Percentiles rank a stretch among this genome's conserved stretches.
These are phyloP conservation scores for Aurifilum marmelostoma DNA, from an alignment of 2,329 filamentous ascomycete genomes.

Conservation along the genomic window DNA sequence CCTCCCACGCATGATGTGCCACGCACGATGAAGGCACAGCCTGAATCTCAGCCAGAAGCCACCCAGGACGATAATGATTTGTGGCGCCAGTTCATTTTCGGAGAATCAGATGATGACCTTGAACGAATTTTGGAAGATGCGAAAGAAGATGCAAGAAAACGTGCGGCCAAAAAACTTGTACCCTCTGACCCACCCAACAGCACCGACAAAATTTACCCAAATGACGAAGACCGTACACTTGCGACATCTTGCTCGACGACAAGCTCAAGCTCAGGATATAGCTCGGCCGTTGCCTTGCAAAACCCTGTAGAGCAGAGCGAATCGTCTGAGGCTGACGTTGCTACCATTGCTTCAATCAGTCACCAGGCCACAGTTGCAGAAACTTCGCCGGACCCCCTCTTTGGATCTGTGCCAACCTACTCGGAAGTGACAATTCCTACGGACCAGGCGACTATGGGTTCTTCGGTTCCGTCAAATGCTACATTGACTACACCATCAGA, in stretches of 20 bases:
- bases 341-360: slow-evolving; percentile 22
- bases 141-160: slow-evolving; percentile 32
- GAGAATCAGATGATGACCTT: slow-evolving; percentile 26
- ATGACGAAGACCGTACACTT: slow-evolving; percentile 16
- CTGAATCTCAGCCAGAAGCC: neutral
- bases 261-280: neutral
- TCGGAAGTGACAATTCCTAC: neutral
- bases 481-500: neutral
- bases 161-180: slow-evolving; percentile 28
- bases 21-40: neutral
- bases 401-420: neutral
- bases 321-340: neutral
- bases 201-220: slow-evolving; percentile 3
- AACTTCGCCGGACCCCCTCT: neutral
- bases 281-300: neutral
- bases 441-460: slow-evolving; percentile 21
- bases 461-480: neutral
- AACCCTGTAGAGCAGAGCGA: slow-evolving; percentile 11
- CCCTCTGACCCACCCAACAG: slow-evolving; percentile 26
- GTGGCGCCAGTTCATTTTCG: slow-evolving; percentile 37
- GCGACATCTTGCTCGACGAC: slow-evolving; percentile 25
- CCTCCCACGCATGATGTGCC: slow-evolving; percentile 24
- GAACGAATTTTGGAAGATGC: slow-evolving; percentile 32
- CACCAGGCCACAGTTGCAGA: slow-evolving; percentile 20
- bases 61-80: slow-evolving; percentile 29